Evolutionary conservation across 805 yeast genomes (phyloP).

Genomic region (Ogataea angusta): DNA sequence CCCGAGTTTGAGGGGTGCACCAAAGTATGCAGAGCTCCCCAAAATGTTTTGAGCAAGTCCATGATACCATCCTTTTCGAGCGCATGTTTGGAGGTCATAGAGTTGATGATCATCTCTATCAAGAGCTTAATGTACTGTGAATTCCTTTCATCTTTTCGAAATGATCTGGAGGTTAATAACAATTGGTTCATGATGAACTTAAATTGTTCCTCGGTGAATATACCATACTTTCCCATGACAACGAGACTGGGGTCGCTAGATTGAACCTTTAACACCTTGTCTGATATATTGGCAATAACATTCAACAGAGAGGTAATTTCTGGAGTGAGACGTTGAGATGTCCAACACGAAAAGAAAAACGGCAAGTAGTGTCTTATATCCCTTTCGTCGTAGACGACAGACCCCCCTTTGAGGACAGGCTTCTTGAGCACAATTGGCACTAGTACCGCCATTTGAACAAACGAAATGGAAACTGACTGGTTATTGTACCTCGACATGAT

Average conservation of each 20-base stretch:
- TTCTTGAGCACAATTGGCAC: slow-evolving; percentile 45
- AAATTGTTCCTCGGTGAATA: slow-evolving; percentile 62
- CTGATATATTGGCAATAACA: slow-evolving; percentile 59
- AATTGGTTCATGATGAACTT: slow-evolving; percentile 56
- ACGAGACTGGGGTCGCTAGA: slow-evolving; percentile 32
- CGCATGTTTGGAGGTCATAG: slow-evolving; percentile 51
- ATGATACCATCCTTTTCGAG: slow-evolving; percentile 44
- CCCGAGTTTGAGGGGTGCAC: slow-evolving; percentile 94
- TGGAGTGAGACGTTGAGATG: slow-evolving; percentile 45
- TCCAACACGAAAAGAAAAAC: slow-evolving; percentile 71
- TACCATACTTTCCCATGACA: slow-evolving; percentile 52
- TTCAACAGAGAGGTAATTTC: slow-evolving; percentile 62
- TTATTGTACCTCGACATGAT: slow-evolving; percentile 52
- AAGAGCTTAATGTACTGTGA: slow-evolving; percentile 27
- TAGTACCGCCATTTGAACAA: slow-evolving; percentile 50
- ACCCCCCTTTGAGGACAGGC: slow-evolving; percentile 20
- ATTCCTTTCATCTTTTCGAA: slow-evolving; percentile 23
- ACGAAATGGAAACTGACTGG: slow-evolving; percentile 47
- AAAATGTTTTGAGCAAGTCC: slow-evolving; percentile 48
- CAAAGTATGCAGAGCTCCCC: slow-evolving; percentile 74
- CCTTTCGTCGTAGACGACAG: slow-evolving; percentile 17
- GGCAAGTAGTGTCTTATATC: slow-evolving; percentile 53
- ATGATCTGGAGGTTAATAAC: slow-evolving; percentile 24
- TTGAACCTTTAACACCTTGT: slow-evolving; percentile 39
- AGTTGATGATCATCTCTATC: slow-evolving; percentile 51